Conservation (phyloP, 176 grass and related monocot genomes). For the Cenchrus purpureus region DNA sequence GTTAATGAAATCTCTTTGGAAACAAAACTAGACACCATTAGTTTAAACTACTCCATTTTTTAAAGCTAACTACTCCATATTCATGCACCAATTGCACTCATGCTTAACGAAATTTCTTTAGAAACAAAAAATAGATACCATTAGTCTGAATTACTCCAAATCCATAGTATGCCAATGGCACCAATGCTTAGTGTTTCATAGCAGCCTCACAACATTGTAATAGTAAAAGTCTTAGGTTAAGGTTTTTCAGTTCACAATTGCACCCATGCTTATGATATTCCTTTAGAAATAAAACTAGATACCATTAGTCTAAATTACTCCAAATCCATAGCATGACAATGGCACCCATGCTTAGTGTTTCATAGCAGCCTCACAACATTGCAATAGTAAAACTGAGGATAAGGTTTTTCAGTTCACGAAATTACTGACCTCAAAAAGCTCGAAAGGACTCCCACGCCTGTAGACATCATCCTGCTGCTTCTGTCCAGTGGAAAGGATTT, state of each 20-base stretch:
- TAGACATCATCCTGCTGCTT: constrained; percentile 77
- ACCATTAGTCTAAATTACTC: not conserved
- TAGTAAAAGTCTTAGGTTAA: not conserved
- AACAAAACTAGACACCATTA: not conserved
- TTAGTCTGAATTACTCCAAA: not conserved
- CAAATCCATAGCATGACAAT: not conserved
- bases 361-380: not conserved
- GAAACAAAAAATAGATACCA: not conserved
- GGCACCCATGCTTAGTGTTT: not conserved
- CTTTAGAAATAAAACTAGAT: not conserved
- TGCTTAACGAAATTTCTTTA: not conserved
- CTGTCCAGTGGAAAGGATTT: constrained; percentile 61
- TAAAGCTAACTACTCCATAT: not conserved
- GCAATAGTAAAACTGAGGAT: not conserved
- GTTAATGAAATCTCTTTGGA: too few species aligned
- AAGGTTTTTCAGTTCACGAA: not conserved
- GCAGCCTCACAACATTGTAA: not conserved
- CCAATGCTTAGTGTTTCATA: not conserved
- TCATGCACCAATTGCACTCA: not conserved
- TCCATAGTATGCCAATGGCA: not conserved
- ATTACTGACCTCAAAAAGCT: constrained; percentile 84
- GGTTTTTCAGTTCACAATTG: not conserved
- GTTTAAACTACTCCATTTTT: not conserved
- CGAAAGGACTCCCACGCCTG: constrained; percentile 76
- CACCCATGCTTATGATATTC: not conserved